Evolutionary conservation across 768 basidiomycete species (phyloP).

Genomic region (Russula sp.): DNA sequence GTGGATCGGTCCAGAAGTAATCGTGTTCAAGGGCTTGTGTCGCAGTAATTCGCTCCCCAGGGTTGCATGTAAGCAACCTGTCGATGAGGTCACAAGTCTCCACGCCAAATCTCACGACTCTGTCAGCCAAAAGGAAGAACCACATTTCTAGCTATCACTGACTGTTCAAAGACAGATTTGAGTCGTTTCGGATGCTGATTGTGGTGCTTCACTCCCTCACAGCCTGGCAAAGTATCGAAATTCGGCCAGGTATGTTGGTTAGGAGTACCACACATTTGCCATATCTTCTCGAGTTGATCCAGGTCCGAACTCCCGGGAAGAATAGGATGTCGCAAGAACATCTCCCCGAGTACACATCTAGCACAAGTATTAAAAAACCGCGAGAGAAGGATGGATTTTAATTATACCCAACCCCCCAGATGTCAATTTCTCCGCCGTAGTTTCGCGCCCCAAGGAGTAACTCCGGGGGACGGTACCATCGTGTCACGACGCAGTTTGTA

Average conservation of each 20-base stretch:
- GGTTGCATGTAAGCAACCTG: constrained; percentile 75
- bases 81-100: constrained; percentile 81
- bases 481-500: constrained; percentile 91
- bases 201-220: constrained; percentile 70
- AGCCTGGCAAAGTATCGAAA: constrained; percentile 65
- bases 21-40: constrained; percentile 82
- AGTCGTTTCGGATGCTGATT: constrained; percentile 45
- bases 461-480: constrained; percentile 95
- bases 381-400: not conserved
- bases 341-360: constrained; percentile 95
- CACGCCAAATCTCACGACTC: constrained; percentile 45
- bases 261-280: constrained; percentile 82
- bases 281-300: constrained; percentile 90
- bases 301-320: constrained; percentile 81
- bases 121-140: constrained; percentile 11
- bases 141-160: constrained; percentile 22
- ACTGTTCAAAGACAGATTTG: constrained; percentile 54
- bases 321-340: constrained; percentile 84
- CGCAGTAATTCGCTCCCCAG: constrained; percentile 77
- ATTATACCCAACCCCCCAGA: constrained; percentile 93
- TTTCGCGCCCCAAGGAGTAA: constrained; percentile 80
- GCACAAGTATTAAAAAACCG: not conserved
- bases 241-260: constrained; percentile 78
- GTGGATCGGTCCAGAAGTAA: constrained; percentile 89
- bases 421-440: constrained; percentile 92